Evolutionary conservation across 768 basidiomycete genomes (phyloP), one percentile per base, ranked within the genome.

Genomic region (Cystofilobasidium bisporidii): DNA sequence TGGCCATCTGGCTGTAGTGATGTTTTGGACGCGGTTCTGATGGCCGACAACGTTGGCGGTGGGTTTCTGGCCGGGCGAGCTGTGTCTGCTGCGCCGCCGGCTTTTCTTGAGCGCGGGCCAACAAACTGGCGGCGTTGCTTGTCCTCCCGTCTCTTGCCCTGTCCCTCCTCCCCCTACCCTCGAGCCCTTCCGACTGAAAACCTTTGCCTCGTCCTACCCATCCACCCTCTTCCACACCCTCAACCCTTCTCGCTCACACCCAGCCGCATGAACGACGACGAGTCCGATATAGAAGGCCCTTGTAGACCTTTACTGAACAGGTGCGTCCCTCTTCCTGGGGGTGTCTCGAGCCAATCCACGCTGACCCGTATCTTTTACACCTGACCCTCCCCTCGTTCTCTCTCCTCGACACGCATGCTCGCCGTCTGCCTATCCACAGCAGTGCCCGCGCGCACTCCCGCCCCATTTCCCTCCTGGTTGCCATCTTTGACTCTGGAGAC

Each of bases 401-500:
- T 32, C 30, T 56, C 30, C 6, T 24, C n/a, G 22, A 22, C n/a
- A 1, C 47, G 22, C 36, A 36, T 36, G 6, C 36, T 12, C 12
- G 36, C 36, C 36, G 6, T 12, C 5, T 36, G 36, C 12, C 36
- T 36, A 5, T 36, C 36, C 36, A 4, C 47, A 48, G 43, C n/a
- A 55, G 63, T 55, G 33, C 50, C 33, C 18, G 10, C 5, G 43
- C 33, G 32, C 45, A 20, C 55, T 43, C 45, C n/a, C 40, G 32
- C 30, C 53, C 30, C 10, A 56, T 56, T 20, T 32, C 30, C 28
- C 53, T 30, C 3, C 53, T 56, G 10, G 53, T 56, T 32, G 53
- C 53, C 66, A 50, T 68, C 24, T 53, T 62, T 61, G 60, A 38
- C 48, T 68, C 66, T 18, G 66, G 66, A 41, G 61, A 68, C 36